A percentile compares a stretch with the other conserved stretches of the same genome.
Conservation (phyloP, 148 eudicot genomes). For the Vaccinium myrtillus region DNA sequence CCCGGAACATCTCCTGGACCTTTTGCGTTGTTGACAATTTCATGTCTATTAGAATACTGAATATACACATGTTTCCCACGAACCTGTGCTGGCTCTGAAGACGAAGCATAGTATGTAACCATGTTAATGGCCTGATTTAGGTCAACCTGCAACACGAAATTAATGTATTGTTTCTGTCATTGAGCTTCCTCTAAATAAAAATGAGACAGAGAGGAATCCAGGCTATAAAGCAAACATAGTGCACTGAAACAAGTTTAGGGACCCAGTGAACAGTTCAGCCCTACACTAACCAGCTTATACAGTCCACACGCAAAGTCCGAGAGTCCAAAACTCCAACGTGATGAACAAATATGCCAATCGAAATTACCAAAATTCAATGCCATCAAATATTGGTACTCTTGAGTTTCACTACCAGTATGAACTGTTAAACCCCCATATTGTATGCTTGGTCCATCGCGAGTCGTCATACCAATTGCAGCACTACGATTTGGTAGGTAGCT, state of each 20-base stretch:
- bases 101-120: constrained; percentile 72
- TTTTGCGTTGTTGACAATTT: constrained; percentile 63
- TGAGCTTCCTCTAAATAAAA: neutral
- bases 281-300: neutral
- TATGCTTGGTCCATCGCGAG: too few species aligned
- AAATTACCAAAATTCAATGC: neutral
- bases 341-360: too few species aligned
- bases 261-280: neutral
- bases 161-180: neutral
- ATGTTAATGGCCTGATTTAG: constrained; percentile 75
- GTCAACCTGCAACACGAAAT: constrained; percentile 42
- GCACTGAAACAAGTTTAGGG: neutral
- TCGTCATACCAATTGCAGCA: neutral
- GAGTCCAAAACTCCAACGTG: neutral
- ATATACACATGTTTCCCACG: constrained; percentile 72
- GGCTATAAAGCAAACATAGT: neutral
- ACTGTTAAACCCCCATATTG: neutral
- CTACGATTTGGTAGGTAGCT: neutral
- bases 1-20: constrained; percentile 72
- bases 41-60: constrained; percentile 74
- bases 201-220: neutral
- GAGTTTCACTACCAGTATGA: neutral
- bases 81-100: constrained; percentile 68
- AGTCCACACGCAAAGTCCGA: neutral
- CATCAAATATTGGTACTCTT: neutral